A percentile compares a stretch with the other conserved stretches of the same genome.
Evolutionary conservation across 495 filamentous ascomycete species (phyloP).

Genomic region (Apodospora peruviana): DNA sequence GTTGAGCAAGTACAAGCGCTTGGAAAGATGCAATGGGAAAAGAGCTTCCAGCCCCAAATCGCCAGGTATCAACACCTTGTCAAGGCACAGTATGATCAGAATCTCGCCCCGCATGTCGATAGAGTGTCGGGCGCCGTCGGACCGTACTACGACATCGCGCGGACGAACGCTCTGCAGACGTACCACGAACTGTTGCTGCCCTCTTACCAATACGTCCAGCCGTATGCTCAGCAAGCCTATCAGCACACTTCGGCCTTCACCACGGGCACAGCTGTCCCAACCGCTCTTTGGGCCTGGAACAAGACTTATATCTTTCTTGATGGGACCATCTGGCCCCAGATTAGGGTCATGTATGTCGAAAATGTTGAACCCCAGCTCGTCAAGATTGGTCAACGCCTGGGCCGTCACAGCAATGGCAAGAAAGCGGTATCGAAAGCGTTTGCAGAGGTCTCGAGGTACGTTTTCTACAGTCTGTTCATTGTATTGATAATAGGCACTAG

Average conservation of each 20-base stretch:
- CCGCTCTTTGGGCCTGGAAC: slow-evolving; percentile 62
- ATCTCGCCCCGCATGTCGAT: slow-evolving; percentile 69
- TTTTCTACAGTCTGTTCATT: background rate
- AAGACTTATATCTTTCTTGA: slow-evolving; percentile 63
- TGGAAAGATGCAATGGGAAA: slow-evolving; percentile 69
- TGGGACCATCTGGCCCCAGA: slow-evolving; percentile 68
- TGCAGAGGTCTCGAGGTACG: slow-evolving; percentile 16
- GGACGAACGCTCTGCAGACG: slow-evolving; percentile 53
- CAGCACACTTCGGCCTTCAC: slow-evolving; percentile 59
- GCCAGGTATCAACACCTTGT: slow-evolving; percentile 53
- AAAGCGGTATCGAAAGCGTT: slow-evolving; percentile 21
- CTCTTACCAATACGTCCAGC: slow-evolving; percentile 62
- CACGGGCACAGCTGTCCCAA: slow-evolving; percentile 65
- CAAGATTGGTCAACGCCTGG: slow-evolving; percentile 84
- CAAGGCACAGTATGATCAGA: slow-evolving; percentile 59
- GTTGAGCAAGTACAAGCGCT: slow-evolving; percentile 60
- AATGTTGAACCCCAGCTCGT: slow-evolving; percentile 94
- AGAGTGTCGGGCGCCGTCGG: slow-evolving; percentile 47
- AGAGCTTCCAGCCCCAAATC: slow-evolving; percentile 67
- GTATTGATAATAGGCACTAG: background rate
- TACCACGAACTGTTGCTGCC: slow-evolving; percentile 72
- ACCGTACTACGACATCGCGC: slow-evolving; percentile 68
- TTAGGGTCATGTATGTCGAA: slow-evolving; percentile 74
- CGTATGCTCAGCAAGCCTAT: slow-evolving; percentile 70
- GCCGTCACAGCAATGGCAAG: slow-evolving; percentile 54